Conservation (phyloP, 2,329 filamentous ascomycete genomes). For the Nigrospora osmanthi region DNA sequence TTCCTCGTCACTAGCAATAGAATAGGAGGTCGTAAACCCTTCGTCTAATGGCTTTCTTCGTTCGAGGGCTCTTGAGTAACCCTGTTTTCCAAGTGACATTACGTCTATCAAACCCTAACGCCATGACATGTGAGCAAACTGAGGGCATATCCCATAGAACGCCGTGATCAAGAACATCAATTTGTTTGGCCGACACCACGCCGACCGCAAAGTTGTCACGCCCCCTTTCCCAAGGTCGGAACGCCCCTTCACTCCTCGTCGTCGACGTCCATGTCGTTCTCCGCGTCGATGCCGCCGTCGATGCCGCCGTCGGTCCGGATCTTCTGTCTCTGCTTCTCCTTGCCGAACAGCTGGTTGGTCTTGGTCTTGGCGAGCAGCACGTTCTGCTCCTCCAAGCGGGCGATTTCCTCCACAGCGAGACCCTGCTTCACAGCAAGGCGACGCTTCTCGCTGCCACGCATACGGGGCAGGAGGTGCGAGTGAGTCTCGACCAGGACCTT, state of each 20-base stretch:
- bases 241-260: constrained; percentile 21
- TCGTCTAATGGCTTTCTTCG: no score
- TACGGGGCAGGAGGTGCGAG: constrained; percentile 78
- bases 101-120: constrained; percentile 10
- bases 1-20: no score
- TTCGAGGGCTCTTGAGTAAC: no score
- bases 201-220: not conserved
- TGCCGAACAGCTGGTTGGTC: constrained; percentile 29
- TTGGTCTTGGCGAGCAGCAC: constrained; percentile 15
- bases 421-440: constrained; percentile 36
- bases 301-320: constrained; percentile 31
- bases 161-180: constrained; percentile 9
- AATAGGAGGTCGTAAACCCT: no score
- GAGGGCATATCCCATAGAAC: constrained; percentile 9
- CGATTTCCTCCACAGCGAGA: constrained; percentile 23
- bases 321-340: constrained; percentile 28
- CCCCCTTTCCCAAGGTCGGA: constrained; percentile 14
- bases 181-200: not conserved
- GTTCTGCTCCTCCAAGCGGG: constrained; percentile 22
- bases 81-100: no score
- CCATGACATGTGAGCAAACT: constrained; percentile 10
- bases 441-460: constrained; percentile 56
- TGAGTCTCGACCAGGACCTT: constrained; percentile 86
- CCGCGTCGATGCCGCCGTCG: constrained; percentile 34
- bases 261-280: constrained; percentile 34